Evolutionary conservation across 148 eudicot species (phyloP), one percentile per base, ranked within the genome.

Genomic region (Persicaria maculosa): DNA sequence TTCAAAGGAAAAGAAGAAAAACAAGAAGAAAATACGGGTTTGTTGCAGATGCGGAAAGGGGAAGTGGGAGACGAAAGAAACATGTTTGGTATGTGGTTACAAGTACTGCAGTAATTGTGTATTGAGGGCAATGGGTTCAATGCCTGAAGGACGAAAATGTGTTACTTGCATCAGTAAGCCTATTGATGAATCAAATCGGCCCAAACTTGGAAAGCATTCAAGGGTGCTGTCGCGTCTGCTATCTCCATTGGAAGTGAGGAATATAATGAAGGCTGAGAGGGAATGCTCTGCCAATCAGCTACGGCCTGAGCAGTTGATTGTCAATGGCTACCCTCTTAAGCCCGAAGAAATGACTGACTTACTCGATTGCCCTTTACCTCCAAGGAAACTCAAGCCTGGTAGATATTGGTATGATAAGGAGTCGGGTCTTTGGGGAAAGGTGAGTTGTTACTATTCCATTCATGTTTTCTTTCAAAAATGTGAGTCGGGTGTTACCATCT

Each of bases 111-210:
- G 96, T 76, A 95, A 82, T 77, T 95, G 99, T 62, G 93, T 95
- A 80, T 97, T 95, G 75, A 86, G 99, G 76, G 96, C 96, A 4
- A 95, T 95, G 99, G 99, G 99, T 12, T 92, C 99, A 1, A 95
- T 95, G 99, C 99, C 99, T 4, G 99, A 95, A 76, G 99, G 99
- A 67, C 92, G 99, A 47, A 95, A 95, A 78, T 95, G 99, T 83
- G 99, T 95, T 75, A 86, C 96, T 68, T 95, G 99, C 81, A 92
- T 95, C 50, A 82, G 96, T 15, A 90, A 92, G 73, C 87, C 94
- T 6, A 92, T 95, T 75, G 94, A 89, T 70, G 99, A 95, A 81
- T 86, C 84, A 19, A 92, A 90, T 48, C 77, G 99, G 72, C 72
- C 80, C 19, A 88, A 83, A 72, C 83, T 95, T 50, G 97, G 99